Evolutionary conservation across 345 rosid genomes (phyloP).

Genomic region (Eutrema heterophyllum): DNA sequence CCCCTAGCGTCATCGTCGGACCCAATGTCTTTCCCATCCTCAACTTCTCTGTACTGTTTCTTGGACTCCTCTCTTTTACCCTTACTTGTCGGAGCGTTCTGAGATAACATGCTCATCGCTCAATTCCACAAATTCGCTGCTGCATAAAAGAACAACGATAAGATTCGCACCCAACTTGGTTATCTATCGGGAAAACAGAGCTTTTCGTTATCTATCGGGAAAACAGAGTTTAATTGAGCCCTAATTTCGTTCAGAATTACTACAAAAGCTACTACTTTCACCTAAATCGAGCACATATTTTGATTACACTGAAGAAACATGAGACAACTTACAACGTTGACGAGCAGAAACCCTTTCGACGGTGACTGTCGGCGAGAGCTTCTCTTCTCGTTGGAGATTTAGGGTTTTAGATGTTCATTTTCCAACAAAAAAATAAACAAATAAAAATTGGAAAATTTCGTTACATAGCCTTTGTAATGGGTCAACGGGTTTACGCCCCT

Average conservation of each 20-base stretch:
- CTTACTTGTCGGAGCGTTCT: slow-evolving; percentile 44
- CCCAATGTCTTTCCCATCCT: slow-evolving; percentile 33
- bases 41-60: slow-evolving; percentile 10
- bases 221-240: neutral
- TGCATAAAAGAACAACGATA: slow-evolving; percentile 3
- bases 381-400: neutral
- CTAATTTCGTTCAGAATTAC: neutral
- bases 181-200: neutral
- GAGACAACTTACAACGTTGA: slow-evolving; percentile 16
- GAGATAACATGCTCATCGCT: slow-evolving; percentile 67
- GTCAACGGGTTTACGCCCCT: slow-evolving; percentile 21
- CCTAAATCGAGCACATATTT: neutral
- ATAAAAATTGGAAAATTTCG: neutral
- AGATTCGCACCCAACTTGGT: neutral
- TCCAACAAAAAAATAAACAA: neutral
- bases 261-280: neutral
- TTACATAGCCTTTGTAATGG: slow-evolving; percentile 3
- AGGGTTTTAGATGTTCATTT: slow-evolving; percentile 28
- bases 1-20: slow-evolving; percentile 30
- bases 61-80: slow-evolving; percentile 20
- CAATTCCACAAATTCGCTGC: neutral
- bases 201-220: neutral
- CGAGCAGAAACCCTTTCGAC: slow-evolving; percentile 3
- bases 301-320: neutral
- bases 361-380: slow-evolving; percentile 26